Evolutionary conservation across 2,329 filamentous ascomycete genomes (phyloP).

Genomic region (Penicillium hesseltinei): DNA sequence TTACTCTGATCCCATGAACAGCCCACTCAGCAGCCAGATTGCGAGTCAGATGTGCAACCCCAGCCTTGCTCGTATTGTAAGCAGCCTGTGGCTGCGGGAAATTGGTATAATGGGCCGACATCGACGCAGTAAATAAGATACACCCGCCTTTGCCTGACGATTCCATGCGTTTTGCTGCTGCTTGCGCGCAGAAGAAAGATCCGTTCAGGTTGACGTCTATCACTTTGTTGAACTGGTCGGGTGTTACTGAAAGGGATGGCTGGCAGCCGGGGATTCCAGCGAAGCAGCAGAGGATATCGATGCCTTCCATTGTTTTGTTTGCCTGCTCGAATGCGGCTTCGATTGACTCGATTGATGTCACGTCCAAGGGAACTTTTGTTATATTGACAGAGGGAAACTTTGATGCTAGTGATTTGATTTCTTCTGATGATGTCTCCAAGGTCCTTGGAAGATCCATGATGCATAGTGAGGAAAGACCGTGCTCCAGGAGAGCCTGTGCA

Average conservation of each 20-base stretch:
- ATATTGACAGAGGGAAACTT: constrained; percentile 58
- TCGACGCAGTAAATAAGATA: constrained; percentile 61
- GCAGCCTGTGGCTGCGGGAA: constrained; percentile 69
- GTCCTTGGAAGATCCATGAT: constrained; percentile 58
- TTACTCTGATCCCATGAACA: constrained; percentile 66
- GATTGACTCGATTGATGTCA: constrained; percentile 51
- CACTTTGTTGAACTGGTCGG: constrained; percentile 60
- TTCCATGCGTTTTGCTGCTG: constrained; percentile 48
- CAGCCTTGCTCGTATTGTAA: constrained; percentile 72
- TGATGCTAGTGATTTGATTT: constrained; percentile 48
- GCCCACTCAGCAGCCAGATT: constrained; percentile 73
- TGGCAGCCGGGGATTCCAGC: constrained; percentile 66
- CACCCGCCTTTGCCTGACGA: constrained; percentile 46
- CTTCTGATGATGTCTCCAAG: constrained; percentile 36
- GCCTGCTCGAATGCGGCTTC: constrained; percentile 21
- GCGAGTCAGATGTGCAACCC: constrained; percentile 61
- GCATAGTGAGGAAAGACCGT: constrained; percentile 59
- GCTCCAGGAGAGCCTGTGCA: constrained; percentile 64
- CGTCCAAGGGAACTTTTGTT: constrained; percentile 54
- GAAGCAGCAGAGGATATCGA: constrained; percentile 62
- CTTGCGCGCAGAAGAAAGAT: constrained; percentile 68
- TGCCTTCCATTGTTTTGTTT: constrained; percentile 44
- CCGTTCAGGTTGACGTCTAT: constrained; percentile 73
- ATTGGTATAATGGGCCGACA: constrained; percentile 67
- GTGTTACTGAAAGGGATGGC: constrained; percentile 59